These are phyloP conservation scores for Metschnikowia continentalis DNA, from an alignment of 805 yeast genomes.

Conservation along the genomic window DNA sequence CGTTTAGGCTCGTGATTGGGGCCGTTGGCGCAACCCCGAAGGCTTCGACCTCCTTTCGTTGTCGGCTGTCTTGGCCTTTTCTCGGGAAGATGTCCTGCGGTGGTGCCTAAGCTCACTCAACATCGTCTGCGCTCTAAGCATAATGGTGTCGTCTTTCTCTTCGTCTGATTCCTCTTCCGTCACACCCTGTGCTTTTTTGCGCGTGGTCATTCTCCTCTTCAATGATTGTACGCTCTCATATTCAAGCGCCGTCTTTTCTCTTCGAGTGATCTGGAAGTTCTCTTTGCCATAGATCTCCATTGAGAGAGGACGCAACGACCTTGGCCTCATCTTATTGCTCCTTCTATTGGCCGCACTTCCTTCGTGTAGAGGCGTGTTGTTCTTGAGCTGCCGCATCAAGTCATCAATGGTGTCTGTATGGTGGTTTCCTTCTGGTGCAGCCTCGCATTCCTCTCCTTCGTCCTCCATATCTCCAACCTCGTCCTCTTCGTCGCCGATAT, in stretches of 20 bases:
- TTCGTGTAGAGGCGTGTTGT: slow-evolving; percentile 2
- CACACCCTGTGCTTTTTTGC: slow-evolving; percentile 26
- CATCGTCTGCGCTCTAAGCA: slow-evolving; percentile 41
- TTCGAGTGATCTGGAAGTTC: slow-evolving; percentile 1
- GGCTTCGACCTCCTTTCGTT: background rate
- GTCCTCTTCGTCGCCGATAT: slow-evolving; percentile 12
- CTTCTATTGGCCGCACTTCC: background rate
- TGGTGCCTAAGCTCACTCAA: slow-evolving; percentile 28
- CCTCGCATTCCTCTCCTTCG: slow-evolving; percentile 11
- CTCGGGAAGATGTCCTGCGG: slow-evolving; percentile 2
- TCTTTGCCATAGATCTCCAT: slow-evolving; percentile 4
- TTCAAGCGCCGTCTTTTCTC: slow-evolving; percentile 7
- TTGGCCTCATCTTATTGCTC: background rate
- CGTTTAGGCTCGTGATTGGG: slow-evolving; percentile 1
- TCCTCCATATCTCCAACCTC: background rate
- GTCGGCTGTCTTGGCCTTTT: background rate
- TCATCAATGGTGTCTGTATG: slow-evolving; percentile 16
- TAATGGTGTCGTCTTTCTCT: slow-evolving; percentile 16
- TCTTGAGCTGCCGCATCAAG: slow-evolving; percentile 15
- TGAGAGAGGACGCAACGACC: slow-evolving; percentile 2
- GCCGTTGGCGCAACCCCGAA: background rate
- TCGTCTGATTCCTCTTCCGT: background rate
- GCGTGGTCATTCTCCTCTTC: slow-evolving; percentile 35
- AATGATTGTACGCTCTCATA: slow-evolving; percentile 39
- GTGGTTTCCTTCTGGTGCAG: slow-evolving; percentile 12